A percentile compares a stretch with the other conserved stretches of the same genome.
These are phyloP conservation scores for Ophiostoma quercus DNA, from an alignment of 2,329 filamentous ascomycete species.

Conservation along the genomic window DNA sequence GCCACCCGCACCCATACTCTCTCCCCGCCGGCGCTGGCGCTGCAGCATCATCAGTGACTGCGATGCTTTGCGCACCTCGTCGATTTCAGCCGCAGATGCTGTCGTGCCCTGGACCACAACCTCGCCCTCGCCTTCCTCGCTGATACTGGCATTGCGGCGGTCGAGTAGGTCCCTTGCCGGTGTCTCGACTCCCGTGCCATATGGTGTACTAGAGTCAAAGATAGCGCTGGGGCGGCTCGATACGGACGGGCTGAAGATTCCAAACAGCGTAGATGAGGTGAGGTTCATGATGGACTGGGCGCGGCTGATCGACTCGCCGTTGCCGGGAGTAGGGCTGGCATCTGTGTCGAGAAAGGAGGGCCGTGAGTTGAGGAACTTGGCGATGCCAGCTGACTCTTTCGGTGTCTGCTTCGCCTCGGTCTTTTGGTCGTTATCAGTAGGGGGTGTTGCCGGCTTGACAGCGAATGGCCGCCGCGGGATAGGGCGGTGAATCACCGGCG, in stretches of 20 bases:
- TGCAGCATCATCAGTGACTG: slow-evolving; percentile 27
- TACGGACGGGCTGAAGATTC: slow-evolving; percentile 72
- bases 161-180: slow-evolving; percentile 39
- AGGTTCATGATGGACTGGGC: slow-evolving; percentile 79
- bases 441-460: slow-evolving; percentile 42
- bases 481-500: slow-evolving; percentile 53
- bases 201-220: slow-evolving; percentile 60
- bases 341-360: slow-evolving; percentile 12
- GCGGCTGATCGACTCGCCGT: slow-evolving; percentile 49
- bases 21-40: slow-evolving; percentile 16
- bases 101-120: not conserved
- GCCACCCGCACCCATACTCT: slow-evolving; percentile 12
- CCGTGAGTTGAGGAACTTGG: slow-evolving; percentile 20
- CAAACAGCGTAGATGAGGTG: slow-evolving; percentile 80
- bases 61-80: slow-evolving; percentile 26
- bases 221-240: slow-evolving; percentile 19
- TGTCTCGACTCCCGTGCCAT: slow-evolving; percentile 71
- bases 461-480: slow-evolving; percentile 68
- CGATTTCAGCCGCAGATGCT: slow-evolving; percentile 20
- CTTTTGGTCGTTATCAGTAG: slow-evolving; percentile 25
- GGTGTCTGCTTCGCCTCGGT: not conserved
- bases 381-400: not conserved
- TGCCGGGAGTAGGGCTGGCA: slow-evolving; percentile 29
- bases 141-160: not conserved
- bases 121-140: not conserved